phyloP scores from a whole-genome alignment of 805 yeast species.

The Suhomyces sp. region DNA sequence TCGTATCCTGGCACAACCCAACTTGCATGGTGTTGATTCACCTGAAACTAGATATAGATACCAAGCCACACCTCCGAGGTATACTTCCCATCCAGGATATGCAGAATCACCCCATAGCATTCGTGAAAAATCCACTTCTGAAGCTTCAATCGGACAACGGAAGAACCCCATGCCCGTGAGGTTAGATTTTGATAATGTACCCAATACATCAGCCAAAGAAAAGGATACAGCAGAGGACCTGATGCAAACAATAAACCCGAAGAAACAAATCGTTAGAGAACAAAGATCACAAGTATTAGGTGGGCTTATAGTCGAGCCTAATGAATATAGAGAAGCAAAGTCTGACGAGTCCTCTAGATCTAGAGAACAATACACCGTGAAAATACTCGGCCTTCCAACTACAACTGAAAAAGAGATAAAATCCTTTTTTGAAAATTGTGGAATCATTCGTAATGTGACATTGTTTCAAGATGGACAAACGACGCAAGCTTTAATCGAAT shows the following conservation, averaged over 20 bases:
- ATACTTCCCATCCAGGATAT: no score
- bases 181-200: no score
- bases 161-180: no score
- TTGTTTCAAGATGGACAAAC: constrained; percentile 12
- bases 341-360: constrained; percentile 34
- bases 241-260: no score
- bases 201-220: no score
- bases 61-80: no score
- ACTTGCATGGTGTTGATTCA: neutral
- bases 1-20: neutral
- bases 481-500: constrained; percentile 57
- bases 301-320: no score
- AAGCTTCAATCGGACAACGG: no score
- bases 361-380: constrained; percentile 59
- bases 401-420: constrained; percentile 41
- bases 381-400: constrained; percentile 51
- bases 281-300: no score
- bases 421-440: constrained; percentile 60
- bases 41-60: neutral
- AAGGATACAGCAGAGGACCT: neutral
- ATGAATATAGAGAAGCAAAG: neutral
- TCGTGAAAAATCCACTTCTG: no score
- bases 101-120: no score
- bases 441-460: constrained; percentile 43
- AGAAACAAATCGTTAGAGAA: no score